A percentile compares a stretch with the other conserved stretches of the same genome.
Conservation (phyloP, 345 rosid genomes). For the Camelina laxa region DNA sequence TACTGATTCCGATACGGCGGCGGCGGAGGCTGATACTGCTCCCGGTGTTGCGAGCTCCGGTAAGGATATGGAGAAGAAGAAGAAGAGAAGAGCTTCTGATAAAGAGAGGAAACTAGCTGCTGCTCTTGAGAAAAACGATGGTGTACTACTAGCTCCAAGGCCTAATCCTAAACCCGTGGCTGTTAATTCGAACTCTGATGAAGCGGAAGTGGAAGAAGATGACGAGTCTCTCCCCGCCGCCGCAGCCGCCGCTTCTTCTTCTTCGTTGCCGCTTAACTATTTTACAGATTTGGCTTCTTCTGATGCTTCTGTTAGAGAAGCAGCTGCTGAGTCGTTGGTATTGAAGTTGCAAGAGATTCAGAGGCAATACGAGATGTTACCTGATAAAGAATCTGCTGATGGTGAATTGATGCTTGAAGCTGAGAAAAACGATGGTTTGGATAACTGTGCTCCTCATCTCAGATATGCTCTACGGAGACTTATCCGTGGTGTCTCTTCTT, state of each 20-base stretch:
- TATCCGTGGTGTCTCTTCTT: conserved; percentile 90
- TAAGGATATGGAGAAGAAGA: conserved; percentile 82
- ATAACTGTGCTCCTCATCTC: conserved; percentile 79
- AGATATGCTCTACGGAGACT: conserved; percentile 90
- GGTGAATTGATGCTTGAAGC: conserved; percentile 76
- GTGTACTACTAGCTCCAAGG: conserved; percentile 28
- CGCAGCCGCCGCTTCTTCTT: not conserved
- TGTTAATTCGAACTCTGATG: conserved; percentile 35
- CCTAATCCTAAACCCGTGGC: conserved; percentile 38
- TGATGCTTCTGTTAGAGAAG: conserved; percentile 62
- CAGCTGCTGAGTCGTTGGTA: conserved; percentile 69
- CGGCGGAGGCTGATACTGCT: not conserved
- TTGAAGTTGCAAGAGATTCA: conserved; percentile 73
- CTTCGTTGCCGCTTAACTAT: conserved; percentile 67
- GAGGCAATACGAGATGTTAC: conserved; percentile 61
- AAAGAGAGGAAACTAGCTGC: conserved; percentile 59
- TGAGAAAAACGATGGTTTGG: conserved; percentile 85
- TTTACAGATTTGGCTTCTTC: conserved; percentile 76
- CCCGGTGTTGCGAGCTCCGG: conserved; percentile 45
- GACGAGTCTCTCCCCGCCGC: conserved; percentile 30
- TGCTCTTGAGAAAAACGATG: conserved; percentile 33
- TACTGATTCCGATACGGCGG: conserved; percentile 31
- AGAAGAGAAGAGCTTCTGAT: conserved; percentile 77
- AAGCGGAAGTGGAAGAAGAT: not conserved
- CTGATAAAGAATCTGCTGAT: conserved; percentile 56